Percentiles rank a stretch among this genome's conserved stretches.
phyloP scores from a whole-genome alignment of 495 filamentous ascomycete species.

The Symbiotaphrina buchneri region DNA sequence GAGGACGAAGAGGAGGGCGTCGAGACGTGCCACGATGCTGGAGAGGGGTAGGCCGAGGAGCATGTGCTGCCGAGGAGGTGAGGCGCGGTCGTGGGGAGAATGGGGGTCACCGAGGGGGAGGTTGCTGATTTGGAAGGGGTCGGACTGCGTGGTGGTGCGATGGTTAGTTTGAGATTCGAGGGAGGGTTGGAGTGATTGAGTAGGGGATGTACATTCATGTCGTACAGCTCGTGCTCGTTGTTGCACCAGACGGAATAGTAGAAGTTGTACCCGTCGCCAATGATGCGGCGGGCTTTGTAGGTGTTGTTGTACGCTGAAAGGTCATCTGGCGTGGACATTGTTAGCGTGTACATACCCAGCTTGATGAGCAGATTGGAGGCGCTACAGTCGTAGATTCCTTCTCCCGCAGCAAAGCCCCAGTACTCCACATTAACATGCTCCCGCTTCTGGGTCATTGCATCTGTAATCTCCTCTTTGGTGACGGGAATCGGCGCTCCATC shows the following conservation, averaged over 20 bases:
- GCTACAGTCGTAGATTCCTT: slow-evolving; percentile 17
- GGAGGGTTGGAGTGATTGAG: too few relatives aligned
- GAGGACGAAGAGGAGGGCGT: slow-evolving; percentile 36
- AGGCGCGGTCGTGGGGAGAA: slow-evolving; percentile 6
- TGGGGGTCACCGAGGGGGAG: too few relatives aligned
- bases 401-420: slow-evolving; percentile 30
- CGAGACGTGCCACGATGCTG: slow-evolving; percentile 25
- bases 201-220: slow-evolving; percentile 21
- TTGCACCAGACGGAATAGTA: slow-evolving; percentile 47
- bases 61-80: neutral
- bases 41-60: slow-evolving; percentile 22
- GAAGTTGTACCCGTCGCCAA: slow-evolving; percentile 27
- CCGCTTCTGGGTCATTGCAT: slow-evolving; percentile 16
- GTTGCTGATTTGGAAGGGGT: slow-evolving; percentile 37
- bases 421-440: slow-evolving; percentile 47
- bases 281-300: slow-evolving; percentile 37
- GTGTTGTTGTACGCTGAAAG: too few relatives aligned
- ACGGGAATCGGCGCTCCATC: slow-evolving; percentile 35
- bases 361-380: too few relatives aligned
- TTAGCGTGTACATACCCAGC: too few relatives aligned
- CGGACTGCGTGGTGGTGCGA: slow-evolving; percentile 15
- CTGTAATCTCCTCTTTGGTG: slow-evolving; percentile 9
- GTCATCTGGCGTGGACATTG: too few relatives aligned
- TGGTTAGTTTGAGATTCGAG: neutral
- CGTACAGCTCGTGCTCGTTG: slow-evolving; percentile 40